Conservation (phyloP, 768 basidiomycete species). For the Boletus sp. region DNA sequence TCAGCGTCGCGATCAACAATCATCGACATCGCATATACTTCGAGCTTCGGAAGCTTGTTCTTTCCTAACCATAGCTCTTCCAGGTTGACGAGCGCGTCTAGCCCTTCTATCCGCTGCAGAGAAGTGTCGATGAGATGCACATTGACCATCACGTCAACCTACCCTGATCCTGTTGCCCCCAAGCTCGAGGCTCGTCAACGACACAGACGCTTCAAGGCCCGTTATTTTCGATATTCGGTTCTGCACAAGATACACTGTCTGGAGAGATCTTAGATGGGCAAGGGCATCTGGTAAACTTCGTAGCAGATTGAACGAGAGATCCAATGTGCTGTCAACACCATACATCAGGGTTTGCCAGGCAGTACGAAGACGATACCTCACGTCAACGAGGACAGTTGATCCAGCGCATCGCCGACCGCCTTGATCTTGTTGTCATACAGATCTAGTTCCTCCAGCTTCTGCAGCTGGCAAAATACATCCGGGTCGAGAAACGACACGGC, state of each 20-base stretch:
- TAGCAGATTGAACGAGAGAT: conserved; percentile 93
- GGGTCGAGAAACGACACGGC: conserved; percentile 70
- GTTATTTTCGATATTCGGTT: conserved; percentile 86
- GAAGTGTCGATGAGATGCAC: neutral
- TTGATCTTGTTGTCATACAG: conserved; percentile 96
- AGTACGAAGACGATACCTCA: conserved; percentile 32
- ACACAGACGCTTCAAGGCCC: conserved; percentile 53
- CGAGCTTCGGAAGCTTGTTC: conserved; percentile 89
- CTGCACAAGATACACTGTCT: conserved; percentile 91
- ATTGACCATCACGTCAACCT: conserved; percentile 23
- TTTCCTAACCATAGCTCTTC: conserved; percentile 97
- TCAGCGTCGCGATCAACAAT: neutral
- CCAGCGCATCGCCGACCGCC: conserved; percentile 61
- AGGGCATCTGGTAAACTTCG: conserved; percentile 65
- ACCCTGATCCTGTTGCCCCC: conserved; percentile 93
- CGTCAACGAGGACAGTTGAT: conserved; percentile 53
- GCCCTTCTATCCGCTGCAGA: conserved; percentile 79
- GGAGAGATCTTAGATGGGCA: conserved; percentile 53
- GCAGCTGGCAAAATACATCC: conserved; percentile 62
- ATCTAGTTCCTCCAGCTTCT: conserved; percentile 82
- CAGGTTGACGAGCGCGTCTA: conserved; percentile 75
- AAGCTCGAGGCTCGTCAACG: conserved; percentile 80
- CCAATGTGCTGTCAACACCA: conserved; percentile 56
- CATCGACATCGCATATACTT: conserved; percentile 42
- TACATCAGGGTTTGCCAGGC: neutral